These are phyloP conservation scores for Mycena leptocephala DNA, from an alignment of 768 basidiomycete species.

Conservation along the genomic window DNA sequence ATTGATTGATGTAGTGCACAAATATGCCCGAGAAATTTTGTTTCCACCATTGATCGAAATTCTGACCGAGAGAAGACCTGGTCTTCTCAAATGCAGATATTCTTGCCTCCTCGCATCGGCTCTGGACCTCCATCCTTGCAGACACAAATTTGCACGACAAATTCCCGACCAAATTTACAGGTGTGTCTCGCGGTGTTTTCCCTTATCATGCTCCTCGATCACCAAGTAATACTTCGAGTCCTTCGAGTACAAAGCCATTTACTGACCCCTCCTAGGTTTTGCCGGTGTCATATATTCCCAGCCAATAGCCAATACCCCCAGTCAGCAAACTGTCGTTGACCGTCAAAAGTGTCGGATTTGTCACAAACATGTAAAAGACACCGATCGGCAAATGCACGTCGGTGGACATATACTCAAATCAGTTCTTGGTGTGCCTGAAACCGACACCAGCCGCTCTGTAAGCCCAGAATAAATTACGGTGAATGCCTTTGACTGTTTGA, in stretches of 20 bases:
- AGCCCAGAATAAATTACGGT: too few species aligned
- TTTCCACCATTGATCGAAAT: neutral
- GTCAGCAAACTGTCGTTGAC: neutral
- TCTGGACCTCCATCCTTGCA: neutral
- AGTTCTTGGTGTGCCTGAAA: too few species aligned
- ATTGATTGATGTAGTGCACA: neutral
- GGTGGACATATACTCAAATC: too few species aligned
- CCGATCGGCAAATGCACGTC: too few species aligned
- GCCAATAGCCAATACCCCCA: neutral
- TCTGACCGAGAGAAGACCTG: neutral
- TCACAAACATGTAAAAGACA: too few species aligned
- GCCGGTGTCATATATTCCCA: neutral
- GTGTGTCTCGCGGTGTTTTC: neutral
- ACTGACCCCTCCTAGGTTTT: too few species aligned
- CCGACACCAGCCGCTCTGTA: too few species aligned
- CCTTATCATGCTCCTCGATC: neutral
- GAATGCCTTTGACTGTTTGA: too few species aligned
- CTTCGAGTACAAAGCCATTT: neutral
- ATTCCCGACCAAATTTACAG: neutral
- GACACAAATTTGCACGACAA: conserved; percentile 4
- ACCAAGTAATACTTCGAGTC: too few species aligned
- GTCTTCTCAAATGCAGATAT: neutral
- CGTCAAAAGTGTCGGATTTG: too few species aligned
- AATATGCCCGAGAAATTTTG: neutral
- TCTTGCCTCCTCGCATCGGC: neutral